Evolutionary conservation across 2,329 filamentous ascomycete species (phyloP), one percentile per base, ranked within the genome.

Genomic region (Microcyclospora pomicola): DNA sequence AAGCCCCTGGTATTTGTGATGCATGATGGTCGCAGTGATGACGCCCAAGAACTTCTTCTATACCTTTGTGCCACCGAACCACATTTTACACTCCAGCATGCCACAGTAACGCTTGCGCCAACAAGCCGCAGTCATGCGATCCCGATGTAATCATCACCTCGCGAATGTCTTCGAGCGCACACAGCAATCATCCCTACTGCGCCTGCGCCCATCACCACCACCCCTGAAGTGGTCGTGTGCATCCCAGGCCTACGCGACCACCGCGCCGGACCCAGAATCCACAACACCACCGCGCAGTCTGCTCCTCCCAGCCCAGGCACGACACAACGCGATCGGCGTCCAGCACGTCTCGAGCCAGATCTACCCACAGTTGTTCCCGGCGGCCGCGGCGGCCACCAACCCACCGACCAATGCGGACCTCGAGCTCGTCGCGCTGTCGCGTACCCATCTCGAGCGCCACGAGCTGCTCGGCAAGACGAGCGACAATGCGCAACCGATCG

Each of bases 261-360:
- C 35, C 9, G 15, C 33, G 34, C 19, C 14, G 27, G n/a, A 19
- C 28, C 15, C 38, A 9, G 41, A 42, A n/a, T 24, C 35, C 10
- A 40, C 39, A 27, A 12, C 40, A 19, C 42, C 34, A 14, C 43
- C 46, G 35, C 49, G 59, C 53, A 62, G 24, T 51, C 37, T 59
- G n/a, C 46, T 52, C 1, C 42, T 53, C 14, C 41, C 60, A n/a
- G 62, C 66, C 6, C 62, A 71, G 40, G 68, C 84, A 35, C 77
- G 91, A 48, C 84, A 81, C 66, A 98, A 92, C 62, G 82, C 92
- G 49, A 87, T 98, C 51, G 85, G 84, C 37, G 84, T 98, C 30
- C 91, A 98, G 63, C 88, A 96, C 54, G 67, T 98, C 49, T 95
- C 86, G 67, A 69, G 72, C 42, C 72, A 87, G 65, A 71, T 98